Base-by-base conservation (phyloP, 371 early-diverging fungal genomes). In the Mucor piriformis region DNA sequence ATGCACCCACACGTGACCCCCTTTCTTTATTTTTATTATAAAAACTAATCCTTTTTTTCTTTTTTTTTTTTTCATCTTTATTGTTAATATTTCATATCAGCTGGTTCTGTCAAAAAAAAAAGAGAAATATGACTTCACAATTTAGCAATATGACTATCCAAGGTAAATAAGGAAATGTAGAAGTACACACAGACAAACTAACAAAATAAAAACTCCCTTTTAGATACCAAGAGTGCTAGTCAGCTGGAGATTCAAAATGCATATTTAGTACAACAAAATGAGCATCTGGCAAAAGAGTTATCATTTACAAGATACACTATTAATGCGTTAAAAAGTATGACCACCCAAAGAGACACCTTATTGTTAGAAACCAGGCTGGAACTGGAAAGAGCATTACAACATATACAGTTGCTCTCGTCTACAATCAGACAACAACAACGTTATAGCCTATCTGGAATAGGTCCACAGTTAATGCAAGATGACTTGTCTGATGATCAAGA, bases 331-430 rank as follows among this genome's bases (percentile, higher is more conserved):
- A 73, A 72, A 35, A 64, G 61, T 3, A 79, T 79, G 24, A 59
- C 72, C n/a, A 52, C 50, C 29, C 76, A 79, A 65, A 75, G 70
- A 59, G 76, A 76, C 15, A 42, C 46, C 2, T 50, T 67, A 18
- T 53, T 79, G 51, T 57, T 67, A 34, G 76, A 69, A 57, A 63
- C 79, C 70, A 75, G 76, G 61, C 73, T 66, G 79, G 79, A 79
- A 72, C 74, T 79, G 76, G 79, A 79, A 46, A 64, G 68, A 38
- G 79, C 79, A 46, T 70, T 73, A 49, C 59, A 72, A 16, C 79
- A 74, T 48, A 66, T 66, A 25, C 66, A 66, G 29, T 35, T 60
- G 6, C 49, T 66, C 27, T 50, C 55, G 2, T 59, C 23, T 23
- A 56, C 60, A 3, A 20, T 65, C 16, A 59, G 25, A 47, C 53